A percentile compares a stretch with the other conserved stretches of the same genome.
Conservation (phyloP, 2,329 filamentous ascomycete genomes). For the Bipolaris cookei region DNA sequence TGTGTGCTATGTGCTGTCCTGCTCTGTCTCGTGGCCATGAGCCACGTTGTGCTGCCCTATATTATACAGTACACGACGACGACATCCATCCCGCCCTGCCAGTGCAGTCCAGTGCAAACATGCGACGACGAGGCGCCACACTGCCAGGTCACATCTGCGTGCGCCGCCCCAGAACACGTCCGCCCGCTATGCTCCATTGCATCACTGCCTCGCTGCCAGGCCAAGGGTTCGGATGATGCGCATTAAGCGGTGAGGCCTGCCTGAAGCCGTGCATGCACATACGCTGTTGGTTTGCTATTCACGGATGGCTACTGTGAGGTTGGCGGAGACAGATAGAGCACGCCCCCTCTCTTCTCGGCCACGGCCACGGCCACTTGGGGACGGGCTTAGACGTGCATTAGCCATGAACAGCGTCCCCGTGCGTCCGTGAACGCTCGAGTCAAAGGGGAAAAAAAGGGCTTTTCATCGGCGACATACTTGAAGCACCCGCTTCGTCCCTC, state of each 20-base stretch:
- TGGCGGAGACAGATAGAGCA: slow-evolving; percentile 24
- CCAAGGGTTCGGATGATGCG: slow-evolving; percentile 39
- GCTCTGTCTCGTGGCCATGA: slow-evolving; percentile 23
- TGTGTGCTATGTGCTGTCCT: slow-evolving; percentile 35
- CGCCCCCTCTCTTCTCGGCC: slow-evolving; percentile 12
- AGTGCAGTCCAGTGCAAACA: background rate
- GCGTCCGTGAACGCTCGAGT: slow-evolving; percentile 35
- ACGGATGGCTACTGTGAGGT: slow-evolving; percentile 26
- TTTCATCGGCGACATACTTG: slow-evolving; percentile 22
- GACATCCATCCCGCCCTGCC: too few relatives aligned
- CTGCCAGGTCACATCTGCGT: slow-evolving; percentile 19
- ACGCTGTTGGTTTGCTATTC: slow-evolving; percentile 19
- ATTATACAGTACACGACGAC: background rate
- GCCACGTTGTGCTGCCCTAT: slow-evolving; percentile 37
- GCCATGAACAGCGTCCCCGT: slow-evolving; percentile 47
- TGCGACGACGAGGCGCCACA: slow-evolving; percentile 18
- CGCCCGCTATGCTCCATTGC: slow-evolving; percentile 30
- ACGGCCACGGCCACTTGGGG: slow-evolving; percentile 34
- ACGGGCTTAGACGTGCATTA: slow-evolving; percentile 44
- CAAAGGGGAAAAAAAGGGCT: slow-evolving; percentile 23
- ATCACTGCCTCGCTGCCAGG: slow-evolving; percentile 27
- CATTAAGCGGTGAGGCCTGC: slow-evolving; percentile 47
- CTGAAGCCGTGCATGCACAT: slow-evolving; percentile 28
- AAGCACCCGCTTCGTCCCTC: slow-evolving; percentile 16
- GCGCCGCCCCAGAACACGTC: slow-evolving; percentile 19